Evolutionary conservation across 2,329 filamentous ascomycete species (phyloP).

Genomic region (Cordyceps tenuipes): DNA sequence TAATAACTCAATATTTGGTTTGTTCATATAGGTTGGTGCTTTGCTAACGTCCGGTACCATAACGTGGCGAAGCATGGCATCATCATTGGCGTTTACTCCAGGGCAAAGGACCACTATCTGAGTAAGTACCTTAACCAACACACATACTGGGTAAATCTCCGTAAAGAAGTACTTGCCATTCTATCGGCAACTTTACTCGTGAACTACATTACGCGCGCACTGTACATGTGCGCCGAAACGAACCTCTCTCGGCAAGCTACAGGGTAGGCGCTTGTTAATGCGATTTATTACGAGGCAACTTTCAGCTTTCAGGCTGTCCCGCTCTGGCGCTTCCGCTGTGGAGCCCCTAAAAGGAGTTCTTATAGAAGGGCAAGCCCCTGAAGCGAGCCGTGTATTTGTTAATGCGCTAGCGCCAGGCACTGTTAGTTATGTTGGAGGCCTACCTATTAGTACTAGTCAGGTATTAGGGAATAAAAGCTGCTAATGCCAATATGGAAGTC

Average conservation of each 20-base stretch:
- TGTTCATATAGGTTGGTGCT: too few relatives aligned
- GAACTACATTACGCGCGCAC: too few relatives aligned
- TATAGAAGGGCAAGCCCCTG: background rate
- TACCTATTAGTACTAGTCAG: too few relatives aligned
- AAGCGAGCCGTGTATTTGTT: background rate
- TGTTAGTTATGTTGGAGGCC: too few relatives aligned
- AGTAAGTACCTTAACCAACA: background rate
- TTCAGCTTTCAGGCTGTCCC: background rate
- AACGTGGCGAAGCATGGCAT: constrained; percentile 5
- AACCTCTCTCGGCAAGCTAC: background rate
- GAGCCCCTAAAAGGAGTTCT: background rate
- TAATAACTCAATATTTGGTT: too few relatives aligned
- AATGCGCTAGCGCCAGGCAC: background rate
- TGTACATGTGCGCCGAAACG: background rate
- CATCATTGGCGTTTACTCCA: background rate
- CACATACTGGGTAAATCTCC: too few relatives aligned
- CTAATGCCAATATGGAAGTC: background rate
- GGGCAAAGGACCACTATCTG: too few relatives aligned
- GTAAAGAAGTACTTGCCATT: background rate
- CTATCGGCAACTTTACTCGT: too few relatives aligned
- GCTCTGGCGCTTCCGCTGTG: background rate
- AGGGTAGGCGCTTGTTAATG: too few relatives aligned
- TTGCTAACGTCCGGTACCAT: too few relatives aligned
- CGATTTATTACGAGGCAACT: background rate
- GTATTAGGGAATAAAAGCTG: too few relatives aligned